A percentile compares a stretch with the other conserved stretches of the same genome.
These are phyloP conservation scores for Colletotrichum sp. DNA, from an alignment of 2,329 filamentous ascomycete species.

Conservation along the genomic window DNA sequence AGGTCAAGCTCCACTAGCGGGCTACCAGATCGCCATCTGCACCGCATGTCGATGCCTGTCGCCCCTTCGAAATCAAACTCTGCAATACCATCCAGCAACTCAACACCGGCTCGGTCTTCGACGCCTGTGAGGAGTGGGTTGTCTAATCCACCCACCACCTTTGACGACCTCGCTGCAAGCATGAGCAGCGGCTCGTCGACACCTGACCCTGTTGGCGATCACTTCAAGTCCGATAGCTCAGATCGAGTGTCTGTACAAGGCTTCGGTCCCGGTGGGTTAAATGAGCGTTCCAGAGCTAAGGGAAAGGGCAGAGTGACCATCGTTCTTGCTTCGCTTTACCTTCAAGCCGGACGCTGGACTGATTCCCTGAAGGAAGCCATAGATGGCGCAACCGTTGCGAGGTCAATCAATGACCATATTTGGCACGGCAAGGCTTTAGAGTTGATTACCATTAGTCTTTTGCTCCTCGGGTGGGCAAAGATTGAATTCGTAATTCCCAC, in stretches of 20 bases:
- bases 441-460: slow-evolving; percentile 79
- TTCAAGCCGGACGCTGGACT: slow-evolving; percentile 88
- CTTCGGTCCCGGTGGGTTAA: slow-evolving; percentile 73
- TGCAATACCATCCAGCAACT: slow-evolving; percentile 47
- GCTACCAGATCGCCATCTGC: slow-evolving; percentile 61
- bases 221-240: slow-evolving; percentile 54
- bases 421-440: slow-evolving; percentile 98
- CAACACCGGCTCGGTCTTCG: slow-evolving; percentile 54
- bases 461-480: slow-evolving; percentile 84
- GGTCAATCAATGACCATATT: slow-evolving; percentile 86
- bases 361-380: slow-evolving; percentile 85
- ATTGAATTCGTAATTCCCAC: slow-evolving; percentile 80
- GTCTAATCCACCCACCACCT: slow-evolving; percentile 53
- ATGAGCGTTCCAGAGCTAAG: slow-evolving; percentile 79
- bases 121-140: slow-evolving; percentile 55
- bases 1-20: slow-evolving; percentile 60
- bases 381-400: slow-evolving; percentile 79
- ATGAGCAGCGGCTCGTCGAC: slow-evolving; percentile 40
- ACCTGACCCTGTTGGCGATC: slow-evolving; percentile 47
- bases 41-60: slow-evolving; percentile 85
- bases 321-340: slow-evolving; percentile 82
- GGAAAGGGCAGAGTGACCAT: slow-evolving; percentile 81
- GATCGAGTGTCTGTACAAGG: slow-evolving; percentile 71
- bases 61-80: slow-evolving; percentile 52
- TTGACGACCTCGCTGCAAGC: slow-evolving; percentile 49